phyloP scores from a whole-genome alignment of 768 basidiomycete genomes.

The Calocybe cyanea region DNA sequence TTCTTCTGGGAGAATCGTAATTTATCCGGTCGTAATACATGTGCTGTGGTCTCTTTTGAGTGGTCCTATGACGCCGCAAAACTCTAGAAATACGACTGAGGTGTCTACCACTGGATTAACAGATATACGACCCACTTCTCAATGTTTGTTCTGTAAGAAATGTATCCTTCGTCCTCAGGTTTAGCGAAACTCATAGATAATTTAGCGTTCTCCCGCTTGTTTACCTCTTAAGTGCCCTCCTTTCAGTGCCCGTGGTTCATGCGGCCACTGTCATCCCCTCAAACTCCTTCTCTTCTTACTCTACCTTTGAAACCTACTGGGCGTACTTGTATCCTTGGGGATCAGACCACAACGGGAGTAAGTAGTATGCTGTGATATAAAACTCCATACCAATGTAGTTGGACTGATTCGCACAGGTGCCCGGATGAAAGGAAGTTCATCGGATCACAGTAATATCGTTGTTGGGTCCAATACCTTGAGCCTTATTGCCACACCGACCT shows the following conservation, averaged over 20 bases:
- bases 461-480: slow-evolving; percentile 34
- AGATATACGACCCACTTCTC: background rate
- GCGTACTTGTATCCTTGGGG: slow-evolving; percentile 45
- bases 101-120: background rate
- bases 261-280: slow-evolving; percentile 36
- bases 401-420: slow-evolving; percentile 24
- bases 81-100: slow-evolving; percentile 6
- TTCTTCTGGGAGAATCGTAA: slow-evolving; percentile 1
- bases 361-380: slow-evolving; percentile 11
- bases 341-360: slow-evolving; percentile 43
- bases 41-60: slow-evolving; percentile 1
- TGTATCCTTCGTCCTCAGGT: background rate
- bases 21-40: background rate
- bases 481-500: slow-evolving; percentile 38
- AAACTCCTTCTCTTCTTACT: slow-evolving; percentile 34
- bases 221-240: slow-evolving; percentile 7
- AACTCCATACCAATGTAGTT: background rate
- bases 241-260: slow-evolving; percentile 16
- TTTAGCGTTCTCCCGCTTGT: slow-evolving; percentile 1
- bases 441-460: slow-evolving; percentile 35
- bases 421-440: slow-evolving; percentile 39
- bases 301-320: slow-evolving; percentile 37
- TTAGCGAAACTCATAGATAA: slow-evolving; percentile 5
- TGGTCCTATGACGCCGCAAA: background rate
- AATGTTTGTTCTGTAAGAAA: slow-evolving; percentile 7